These are phyloP conservation scores for Clathrospora elynae DNA, from an alignment of 2,329 filamentous ascomycete genomes.

Conservation along the genomic window DNA sequence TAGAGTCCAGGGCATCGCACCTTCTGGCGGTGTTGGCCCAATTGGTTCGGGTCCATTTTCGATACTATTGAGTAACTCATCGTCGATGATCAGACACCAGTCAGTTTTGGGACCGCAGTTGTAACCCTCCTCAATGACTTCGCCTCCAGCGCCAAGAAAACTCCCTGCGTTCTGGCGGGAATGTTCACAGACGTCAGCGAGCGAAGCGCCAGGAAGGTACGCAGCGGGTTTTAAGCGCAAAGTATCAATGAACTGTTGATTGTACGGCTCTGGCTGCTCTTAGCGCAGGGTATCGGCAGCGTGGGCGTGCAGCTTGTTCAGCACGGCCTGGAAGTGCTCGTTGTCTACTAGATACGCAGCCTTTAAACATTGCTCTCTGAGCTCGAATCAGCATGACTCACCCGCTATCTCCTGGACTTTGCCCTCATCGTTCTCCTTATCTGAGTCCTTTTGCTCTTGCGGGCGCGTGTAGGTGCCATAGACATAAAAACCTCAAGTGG, in stretches of 20 bases:
- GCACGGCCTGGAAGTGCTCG: constrained; percentile 8
- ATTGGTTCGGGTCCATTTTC: constrained; percentile 8
- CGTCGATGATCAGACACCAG: constrained; percentile 10
- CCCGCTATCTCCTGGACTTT: not conserved
- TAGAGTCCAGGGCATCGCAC: not conserved
- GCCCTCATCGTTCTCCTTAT: not conserved
- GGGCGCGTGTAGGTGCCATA: constrained; percentile 5
- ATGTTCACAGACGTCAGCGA: constrained; percentile 10
- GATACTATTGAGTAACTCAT: constrained; percentile 11
- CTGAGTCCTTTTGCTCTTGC: constrained; percentile 4
- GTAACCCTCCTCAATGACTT: constrained; percentile 2
- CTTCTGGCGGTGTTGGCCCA: constrained; percentile 8
- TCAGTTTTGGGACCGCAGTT: constrained; percentile 7
- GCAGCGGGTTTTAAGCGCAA: constrained; percentile 6
- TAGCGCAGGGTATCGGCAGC: constrained; percentile 8
- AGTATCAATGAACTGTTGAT: constrained; percentile 9
- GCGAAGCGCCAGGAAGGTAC: constrained; percentile 10
- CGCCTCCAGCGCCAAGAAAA: not conserved
- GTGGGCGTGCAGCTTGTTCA: constrained; percentile 10
- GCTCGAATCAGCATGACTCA: constrained; percentile 2
- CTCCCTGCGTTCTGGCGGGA: constrained; percentile 6
- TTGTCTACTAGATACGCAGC: constrained; percentile 1
- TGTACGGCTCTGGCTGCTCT: constrained; percentile 9
- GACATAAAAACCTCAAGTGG: constrained; percentile 7
- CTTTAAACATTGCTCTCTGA: not conserved